Conservation (phyloP, 495 filamentous ascomycete species). For the Trichoderma virens region DNA sequence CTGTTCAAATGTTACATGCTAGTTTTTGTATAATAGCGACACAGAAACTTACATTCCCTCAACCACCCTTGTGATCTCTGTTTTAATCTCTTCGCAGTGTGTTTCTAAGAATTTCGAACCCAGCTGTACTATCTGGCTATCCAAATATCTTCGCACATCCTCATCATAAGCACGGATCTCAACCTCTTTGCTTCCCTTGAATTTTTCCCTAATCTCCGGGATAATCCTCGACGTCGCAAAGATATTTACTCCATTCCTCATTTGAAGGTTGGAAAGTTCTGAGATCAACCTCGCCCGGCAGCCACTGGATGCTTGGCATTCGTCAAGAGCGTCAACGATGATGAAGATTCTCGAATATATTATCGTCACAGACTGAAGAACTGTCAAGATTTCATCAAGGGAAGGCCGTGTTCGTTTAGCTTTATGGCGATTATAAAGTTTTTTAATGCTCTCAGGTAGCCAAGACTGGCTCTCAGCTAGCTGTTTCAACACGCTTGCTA, state of each 20-base stretch:
- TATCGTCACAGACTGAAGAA: constrained; percentile 18
- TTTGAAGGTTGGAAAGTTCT: constrained; percentile 23
- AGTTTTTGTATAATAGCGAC: no score
- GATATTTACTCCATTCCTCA: constrained; percentile 17
- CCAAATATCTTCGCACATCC: constrained; percentile 24
- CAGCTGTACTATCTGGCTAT: background rate
- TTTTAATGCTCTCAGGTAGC: constrained; percentile 17
- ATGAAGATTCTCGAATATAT: constrained; percentile 27
- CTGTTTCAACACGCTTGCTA: constrained; percentile 30
- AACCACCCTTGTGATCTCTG: background rate
- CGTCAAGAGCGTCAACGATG: constrained; percentile 41
- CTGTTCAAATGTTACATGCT: no score
- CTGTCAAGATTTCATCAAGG: constrained; percentile 16
- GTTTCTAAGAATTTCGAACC: no score
- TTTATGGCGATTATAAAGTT: constrained; percentile 21
- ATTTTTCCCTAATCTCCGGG: constrained; percentile 20
- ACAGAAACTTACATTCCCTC: no score
- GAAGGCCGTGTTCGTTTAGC: constrained; percentile 19
- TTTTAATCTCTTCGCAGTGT: background rate
- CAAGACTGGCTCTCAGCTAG: constrained; percentile 15
- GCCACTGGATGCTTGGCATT: constrained; percentile 19
- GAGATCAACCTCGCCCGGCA: constrained; percentile 11
- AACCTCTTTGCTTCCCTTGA: constrained; percentile 12
- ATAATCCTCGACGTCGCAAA: constrained; percentile 36
- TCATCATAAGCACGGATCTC: constrained; percentile 26